A percentile compares a stretch with the other conserved stretches of the same genome.
These are phyloP conservation scores for Trichoderma sp. DNA, from an alignment of 2,329 filamentous ascomycete species.

Conservation along the genomic window DNA sequence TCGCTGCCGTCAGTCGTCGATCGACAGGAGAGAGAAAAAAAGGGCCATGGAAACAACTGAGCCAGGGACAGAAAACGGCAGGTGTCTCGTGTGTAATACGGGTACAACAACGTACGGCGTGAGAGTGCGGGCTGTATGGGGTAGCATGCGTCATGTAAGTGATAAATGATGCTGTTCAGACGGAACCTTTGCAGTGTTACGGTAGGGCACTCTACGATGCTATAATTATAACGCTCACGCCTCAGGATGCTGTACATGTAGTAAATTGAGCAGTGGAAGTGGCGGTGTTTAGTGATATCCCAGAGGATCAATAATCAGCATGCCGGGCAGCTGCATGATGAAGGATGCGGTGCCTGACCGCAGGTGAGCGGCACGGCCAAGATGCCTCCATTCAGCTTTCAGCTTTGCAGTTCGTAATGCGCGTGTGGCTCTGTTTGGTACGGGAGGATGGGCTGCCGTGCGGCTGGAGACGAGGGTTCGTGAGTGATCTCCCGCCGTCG, in stretches of 20 bases:
- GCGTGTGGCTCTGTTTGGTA: slow-evolving; percentile 9
- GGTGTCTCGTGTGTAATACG: neutral
- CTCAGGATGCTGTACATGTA: neutral
- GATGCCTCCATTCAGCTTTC: slow-evolving; percentile 19
- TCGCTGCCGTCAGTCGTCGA: neutral
- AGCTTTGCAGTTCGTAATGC: neutral
- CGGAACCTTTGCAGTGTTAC: neutral
- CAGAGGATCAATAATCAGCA: slow-evolving; percentile 5
- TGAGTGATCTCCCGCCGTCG: slow-evolving; percentile 28
- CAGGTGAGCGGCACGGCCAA: neutral
- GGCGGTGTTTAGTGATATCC: neutral
- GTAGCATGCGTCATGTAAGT: slow-evolving; percentile 1
- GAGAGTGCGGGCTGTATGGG: neutral
- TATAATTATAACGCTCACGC: neutral
- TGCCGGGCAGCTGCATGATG: slow-evolving; percentile 1
- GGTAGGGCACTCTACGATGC: neutral
- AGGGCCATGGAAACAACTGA: neutral
- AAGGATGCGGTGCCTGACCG: neutral
- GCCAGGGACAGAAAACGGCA: slow-evolving; percentile 7
- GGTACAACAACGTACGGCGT: neutral
- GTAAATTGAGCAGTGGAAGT: neutral
- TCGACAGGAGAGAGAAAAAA: neutral
- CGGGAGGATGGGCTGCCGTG: slow-evolving; percentile 2
- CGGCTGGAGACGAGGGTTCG: slow-evolving; percentile 17
- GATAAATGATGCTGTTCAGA: neutral